Evolutionary conservation across 768 basidiomycete genomes (phyloP).

Genomic region (Serendipita sp.): DNA sequence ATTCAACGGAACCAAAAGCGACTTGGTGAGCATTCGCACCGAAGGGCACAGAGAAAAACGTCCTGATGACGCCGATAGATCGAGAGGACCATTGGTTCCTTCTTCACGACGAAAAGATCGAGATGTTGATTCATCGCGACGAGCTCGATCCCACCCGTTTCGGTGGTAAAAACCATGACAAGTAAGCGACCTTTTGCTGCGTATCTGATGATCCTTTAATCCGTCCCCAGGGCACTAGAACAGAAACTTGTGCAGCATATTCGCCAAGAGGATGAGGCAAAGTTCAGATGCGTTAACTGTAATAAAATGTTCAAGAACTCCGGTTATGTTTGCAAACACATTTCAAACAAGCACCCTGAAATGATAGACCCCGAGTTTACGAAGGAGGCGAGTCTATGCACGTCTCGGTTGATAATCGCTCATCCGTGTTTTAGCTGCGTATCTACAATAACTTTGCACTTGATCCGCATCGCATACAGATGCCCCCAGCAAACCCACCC

Average conservation of each 20-base stretch:
- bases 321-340: conserved; percentile 94
- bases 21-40: not conserved
- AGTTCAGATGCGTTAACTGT: conserved; percentile 92
- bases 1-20: conserved; percentile 31
- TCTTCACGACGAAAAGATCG: conserved; percentile 74
- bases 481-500: conserved; percentile 64
- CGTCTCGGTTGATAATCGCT: not conserved
- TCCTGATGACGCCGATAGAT: conserved; percentile 3
- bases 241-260: conserved; percentile 65
- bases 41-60: no score
- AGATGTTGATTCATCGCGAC: conserved; percentile 59
- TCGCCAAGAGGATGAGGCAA: conserved; percentile 93
- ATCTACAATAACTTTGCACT: conserved; percentile 95
- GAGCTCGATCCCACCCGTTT: conserved; percentile 80
- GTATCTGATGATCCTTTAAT: conserved; percentile 8
- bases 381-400: conserved; percentile 53
- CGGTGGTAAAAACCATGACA: conserved; percentile 78
- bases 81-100: conserved; percentile 81
- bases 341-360: conserved; percentile 86
- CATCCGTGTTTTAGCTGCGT: conserved; percentile 36
- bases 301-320: conserved; percentile 96
- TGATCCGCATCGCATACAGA: conserved; percentile 85
- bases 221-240: conserved; percentile 49
- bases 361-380: conserved; percentile 47
- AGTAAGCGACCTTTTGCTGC: conserved; percentile 35